Evolutionary conservation across 2,329 filamentous ascomycete genomes (phyloP).

Genomic region (Diplocarpon mali): DNA sequence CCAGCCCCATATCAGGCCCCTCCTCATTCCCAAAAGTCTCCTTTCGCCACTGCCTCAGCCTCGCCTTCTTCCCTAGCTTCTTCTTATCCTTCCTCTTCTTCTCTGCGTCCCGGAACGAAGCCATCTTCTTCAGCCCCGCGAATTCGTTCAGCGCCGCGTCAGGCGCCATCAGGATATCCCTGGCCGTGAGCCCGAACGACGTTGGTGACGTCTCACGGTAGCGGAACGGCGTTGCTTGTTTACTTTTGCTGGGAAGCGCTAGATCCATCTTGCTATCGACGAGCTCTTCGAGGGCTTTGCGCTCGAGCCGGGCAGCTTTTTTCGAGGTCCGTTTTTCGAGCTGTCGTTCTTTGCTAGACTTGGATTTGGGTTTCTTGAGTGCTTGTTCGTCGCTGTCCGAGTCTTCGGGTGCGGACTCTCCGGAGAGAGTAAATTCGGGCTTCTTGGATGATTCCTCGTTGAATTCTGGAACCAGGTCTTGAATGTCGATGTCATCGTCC

Average conservation of each 20-base stretch:
- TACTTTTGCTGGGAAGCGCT: conserved; percentile 46
- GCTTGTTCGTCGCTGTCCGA: conserved; percentile 27
- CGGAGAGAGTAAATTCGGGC: conserved; percentile 45
- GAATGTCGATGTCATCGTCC: conserved; percentile 97
- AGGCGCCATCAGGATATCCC: conserved; percentile 82
- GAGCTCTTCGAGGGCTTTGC: conserved; percentile 72
- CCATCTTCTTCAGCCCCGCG: conserved; percentile 89
- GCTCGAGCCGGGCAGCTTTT: conserved; percentile 68
- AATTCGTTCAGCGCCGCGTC: conserved; percentile 82
- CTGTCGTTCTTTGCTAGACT: conserved; percentile 49
- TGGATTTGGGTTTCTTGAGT: conserved; percentile 43
- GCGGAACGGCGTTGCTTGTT: conserved; percentile 53
- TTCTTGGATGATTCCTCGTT: conserved; percentile 48
- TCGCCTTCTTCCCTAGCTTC: conserved; percentile 81
- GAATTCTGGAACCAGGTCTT: conserved; percentile 80
- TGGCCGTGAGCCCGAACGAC: conserved; percentile 77
- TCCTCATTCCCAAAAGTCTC: conserved; percentile 47
- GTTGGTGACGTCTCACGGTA: conserved; percentile 92
- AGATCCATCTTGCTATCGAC: conserved; percentile 74
- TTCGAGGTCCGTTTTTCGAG: conserved; percentile 48
- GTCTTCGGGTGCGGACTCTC: conserved; percentile 39
- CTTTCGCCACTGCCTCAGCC: conserved; percentile 73
- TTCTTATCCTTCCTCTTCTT: conserved; percentile 88
- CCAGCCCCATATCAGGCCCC: conserved; percentile 27
- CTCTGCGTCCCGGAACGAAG: conserved; percentile 74